phyloP scores from a whole-genome alignment of 352 stramenopile species.

The Peronosclerospora sorghi region DNA sequence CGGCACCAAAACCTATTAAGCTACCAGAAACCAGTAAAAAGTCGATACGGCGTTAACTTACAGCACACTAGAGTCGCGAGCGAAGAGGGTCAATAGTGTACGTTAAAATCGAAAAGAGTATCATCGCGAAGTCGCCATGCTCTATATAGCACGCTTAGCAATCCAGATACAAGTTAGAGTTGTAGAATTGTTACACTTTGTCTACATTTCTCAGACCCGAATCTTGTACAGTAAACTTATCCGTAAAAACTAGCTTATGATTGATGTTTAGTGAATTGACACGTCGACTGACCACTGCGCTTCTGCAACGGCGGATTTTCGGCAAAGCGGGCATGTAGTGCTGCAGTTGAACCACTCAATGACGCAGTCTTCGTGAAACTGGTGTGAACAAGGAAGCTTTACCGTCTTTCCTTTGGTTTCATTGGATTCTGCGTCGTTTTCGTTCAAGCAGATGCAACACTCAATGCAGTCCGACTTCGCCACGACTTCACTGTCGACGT shows the following conservation, averaged over 20 bases:
- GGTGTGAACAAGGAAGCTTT: constrained; percentile 46
- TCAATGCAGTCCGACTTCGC: constrained; percentile 12
- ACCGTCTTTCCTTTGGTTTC: constrained; percentile 27
- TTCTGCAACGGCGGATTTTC: constrained; percentile 28
- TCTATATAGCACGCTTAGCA: constrained; percentile 37
- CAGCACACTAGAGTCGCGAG: constrained; percentile 36
- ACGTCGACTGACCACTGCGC: constrained; percentile 28
- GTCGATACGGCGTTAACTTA: constrained; percentile 30
- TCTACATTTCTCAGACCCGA: too few species aligned
- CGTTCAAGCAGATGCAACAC: constrained; percentile 48
- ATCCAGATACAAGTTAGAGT: constrained; percentile 5
- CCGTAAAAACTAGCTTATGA: background rate
- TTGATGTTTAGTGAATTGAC: constrained; percentile 21
- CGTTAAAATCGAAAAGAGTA: constrained; percentile 43
- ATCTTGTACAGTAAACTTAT: too few species aligned
- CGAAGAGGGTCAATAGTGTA: constrained; percentile 47
- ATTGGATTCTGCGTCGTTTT: constrained; percentile 20
- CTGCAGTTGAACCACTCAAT: constrained; percentile 68
- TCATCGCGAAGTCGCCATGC: constrained; percentile 42
- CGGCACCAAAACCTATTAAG: constrained; percentile 64
- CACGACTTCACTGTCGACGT: constrained; percentile 20
- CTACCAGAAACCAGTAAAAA: constrained; percentile 51
- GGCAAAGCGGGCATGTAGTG: constrained; percentile 57
- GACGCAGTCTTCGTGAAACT: constrained; percentile 72
- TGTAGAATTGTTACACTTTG: too few species aligned